Base-by-base conservation (phyloP, 441 rosid genomes). In the Melastoma candidum region DNA sequence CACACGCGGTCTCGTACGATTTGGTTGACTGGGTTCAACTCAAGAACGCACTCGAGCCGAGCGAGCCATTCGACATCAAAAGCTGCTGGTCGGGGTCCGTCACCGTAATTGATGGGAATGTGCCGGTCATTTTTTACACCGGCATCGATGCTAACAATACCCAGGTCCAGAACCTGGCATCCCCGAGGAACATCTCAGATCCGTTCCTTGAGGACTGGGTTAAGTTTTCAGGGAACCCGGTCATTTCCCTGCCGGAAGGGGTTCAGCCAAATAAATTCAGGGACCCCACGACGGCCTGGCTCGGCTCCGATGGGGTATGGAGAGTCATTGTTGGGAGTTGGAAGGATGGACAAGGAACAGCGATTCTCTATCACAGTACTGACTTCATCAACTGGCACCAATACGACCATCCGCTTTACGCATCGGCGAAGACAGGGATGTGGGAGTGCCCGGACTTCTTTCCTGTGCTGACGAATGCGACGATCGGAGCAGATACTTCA, bases 281-380 rank as follows among this genome's bases (percentile, higher is more conserved):
- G 12, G 88, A 79, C 51, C 88, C 85, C 0, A 74, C 81, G 43
- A 79, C 77, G 8, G 83, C 79, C 8, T 79, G 88, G 85, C 63
- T 54, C 27, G 76, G 75, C 46, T 58, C 66, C 3, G 70, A 78
- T 53, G 68, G 76, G 2, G 43, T 48, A 12, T 82, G 83, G 88
- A 77, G 77, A 17, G 65, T 82, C 2, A 56, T 69, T 17, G 49
- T 80, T 36, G 85, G 83, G 51, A 68, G 76, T 43, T 60, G 46
- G 50, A 66, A 56, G 12, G 60, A 59, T 13, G 52, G 46, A 11
- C 51, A 65, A 12, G 87, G 81, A 2, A 58, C 69, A 59, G 74
- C 76, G 6, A 47, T 77, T 56, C 64, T 77, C 2, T 68, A 73
- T 56, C 55, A 57, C 11, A 77, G 77, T 62, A 48, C 65, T 0